Evolutionary conservation across 495 filamentous ascomycete species (phyloP).

Genomic region (Neurospora africana): DNA sequence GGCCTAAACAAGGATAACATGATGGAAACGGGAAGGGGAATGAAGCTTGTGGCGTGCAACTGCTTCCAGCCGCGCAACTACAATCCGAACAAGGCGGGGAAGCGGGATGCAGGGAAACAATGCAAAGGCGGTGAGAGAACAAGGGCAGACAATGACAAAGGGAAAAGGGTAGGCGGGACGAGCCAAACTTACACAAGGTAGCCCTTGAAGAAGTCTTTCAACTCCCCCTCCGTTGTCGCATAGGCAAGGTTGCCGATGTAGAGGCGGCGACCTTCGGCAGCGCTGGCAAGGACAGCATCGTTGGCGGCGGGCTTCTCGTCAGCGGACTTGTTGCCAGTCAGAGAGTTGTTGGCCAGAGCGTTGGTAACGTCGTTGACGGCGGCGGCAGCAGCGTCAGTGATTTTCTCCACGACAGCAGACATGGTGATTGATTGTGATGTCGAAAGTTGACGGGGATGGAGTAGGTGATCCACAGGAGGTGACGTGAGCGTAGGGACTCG

Average conservation of each 20-base stretch:
- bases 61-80: background rate
- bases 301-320: slow-evolving; percentile 48
- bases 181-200: slow-evolving; percentile 82
- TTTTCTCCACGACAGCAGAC: slow-evolving; percentile 54
- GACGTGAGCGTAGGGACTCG: slow-evolving; percentile 26
- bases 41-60: background rate
- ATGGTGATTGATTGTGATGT: slow-evolving; percentile 35
- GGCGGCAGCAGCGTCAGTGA: slow-evolving; percentile 49
- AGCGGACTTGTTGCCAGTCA: slow-evolving; percentile 45
- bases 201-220: slow-evolving; percentile 97
- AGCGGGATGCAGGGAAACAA: background rate
- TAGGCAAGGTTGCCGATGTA: slow-evolving; percentile 99
- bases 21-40: background rate
- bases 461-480: slow-evolving; percentile 21
- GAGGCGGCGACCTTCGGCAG: slow-evolving; percentile 94
- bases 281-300: slow-evolving; percentile 89
- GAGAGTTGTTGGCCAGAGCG: slow-evolving; percentile 64
- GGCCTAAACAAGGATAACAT: background rate
- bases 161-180: background rate
- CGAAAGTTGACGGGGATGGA: slow-evolving; percentile 25
- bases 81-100: background rate
- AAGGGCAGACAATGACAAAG: slow-evolving; percentile 1
- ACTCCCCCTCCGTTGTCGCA: slow-evolving; percentile 98
- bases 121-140: background rate
- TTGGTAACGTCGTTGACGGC: slow-evolving; percentile 76